Evolutionary conservation across 805 yeast genomes (phyloP), one percentile per base, ranked within the genome.

Genomic region (Saturnispora diversa): DNA sequence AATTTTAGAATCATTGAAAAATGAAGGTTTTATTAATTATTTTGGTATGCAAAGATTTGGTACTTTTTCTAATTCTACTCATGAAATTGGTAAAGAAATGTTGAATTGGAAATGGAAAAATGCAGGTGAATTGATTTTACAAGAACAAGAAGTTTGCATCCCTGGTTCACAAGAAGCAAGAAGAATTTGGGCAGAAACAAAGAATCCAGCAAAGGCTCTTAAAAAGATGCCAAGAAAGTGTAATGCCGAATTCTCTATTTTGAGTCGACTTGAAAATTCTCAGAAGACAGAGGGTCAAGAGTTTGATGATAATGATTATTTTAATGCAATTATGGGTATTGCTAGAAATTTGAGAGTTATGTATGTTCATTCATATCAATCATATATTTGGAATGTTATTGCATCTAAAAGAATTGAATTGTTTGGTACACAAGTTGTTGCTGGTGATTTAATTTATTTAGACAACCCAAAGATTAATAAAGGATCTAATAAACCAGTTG

Each of bases 21-120:
- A 66, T 1, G 66, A 71, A 22, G 99, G 99, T 0, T 92, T 85
- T 54, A 81, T 92, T 48, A 92, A 92, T 60, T 92, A 92, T 56
- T 92, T 74, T 58, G 99, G 99, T n/a, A 81, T 92, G 88, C 99
- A 92, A 66, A 69, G 99, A 55, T 92, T 92, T 59, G 99, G 99
- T 22, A 88, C 98, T 0, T 90, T 86, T 55, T 84, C 96, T 10
- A 70, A 87, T 22, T 85, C 97, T 2, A 88, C 98, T 0, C 97
- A 92, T 60, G 73, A 70, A 23, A 69, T 88, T 40, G 99, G 99
- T 36, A 75, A 74, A 46, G 70, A 70, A 46, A 67, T 90, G 21
- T 63, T 92, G 37, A 68, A 75, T 36, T 75, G 74, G 26, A 77
- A 87, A 42, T 92, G 94, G 87, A 72, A 81, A 50, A 70, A 66